phyloP scores from a whole-genome alignment of 371 early-diverging fungal genomes.

The Mortierella sp. region DNA sequence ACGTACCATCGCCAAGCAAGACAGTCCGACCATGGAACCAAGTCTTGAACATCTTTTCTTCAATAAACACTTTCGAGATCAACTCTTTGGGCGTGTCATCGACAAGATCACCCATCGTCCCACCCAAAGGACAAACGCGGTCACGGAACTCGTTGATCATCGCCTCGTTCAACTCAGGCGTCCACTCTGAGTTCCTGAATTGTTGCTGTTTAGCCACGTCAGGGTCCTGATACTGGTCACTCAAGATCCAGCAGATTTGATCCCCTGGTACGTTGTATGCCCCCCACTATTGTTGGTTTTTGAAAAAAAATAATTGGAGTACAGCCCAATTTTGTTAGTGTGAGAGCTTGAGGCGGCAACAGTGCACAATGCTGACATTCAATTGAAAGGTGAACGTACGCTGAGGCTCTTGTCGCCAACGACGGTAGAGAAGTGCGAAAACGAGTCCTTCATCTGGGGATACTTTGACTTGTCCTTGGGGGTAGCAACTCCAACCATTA shows the following conservation, averaged over 20 bases:
- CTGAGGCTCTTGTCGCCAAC: constrained; percentile 16
- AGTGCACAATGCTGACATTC: not conserved
- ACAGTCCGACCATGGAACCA: constrained; percentile 34
- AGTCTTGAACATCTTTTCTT: constrained; percentile 37
- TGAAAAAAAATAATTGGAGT: too few species aligned
- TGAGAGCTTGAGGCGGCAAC: too few species aligned
- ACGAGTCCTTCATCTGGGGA: constrained; percentile 13
- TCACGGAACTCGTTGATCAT: constrained; percentile 18
- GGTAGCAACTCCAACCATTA: constrained; percentile 19
- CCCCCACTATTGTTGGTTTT: constrained; percentile 13
- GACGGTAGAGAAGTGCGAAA: not conserved
- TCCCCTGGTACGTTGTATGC: constrained; percentile 14
- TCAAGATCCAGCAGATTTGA: constrained; percentile 26
- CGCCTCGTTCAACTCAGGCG: not conserved
- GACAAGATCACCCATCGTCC: constrained; percentile 17
- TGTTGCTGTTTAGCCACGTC: not conserved
- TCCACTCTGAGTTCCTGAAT: constrained; percentile 25
- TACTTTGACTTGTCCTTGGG: constrained; percentile 17
- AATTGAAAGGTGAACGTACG: not conserved
- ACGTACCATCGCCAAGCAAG: constrained; percentile 34
- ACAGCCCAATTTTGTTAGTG: too few species aligned
- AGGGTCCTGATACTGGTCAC: constrained; percentile 5
- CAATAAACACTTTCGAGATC: constrained; percentile 28
- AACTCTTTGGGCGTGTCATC: constrained; percentile 27
- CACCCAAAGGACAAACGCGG: not conserved